Percentiles rank a stretch among this genome's conserved stretches.
These are phyloP conservation scores for Myrmaecium sp. DNA, from an alignment of 2,329 filamentous ascomycete species.

Conservation along the genomic window DNA sequence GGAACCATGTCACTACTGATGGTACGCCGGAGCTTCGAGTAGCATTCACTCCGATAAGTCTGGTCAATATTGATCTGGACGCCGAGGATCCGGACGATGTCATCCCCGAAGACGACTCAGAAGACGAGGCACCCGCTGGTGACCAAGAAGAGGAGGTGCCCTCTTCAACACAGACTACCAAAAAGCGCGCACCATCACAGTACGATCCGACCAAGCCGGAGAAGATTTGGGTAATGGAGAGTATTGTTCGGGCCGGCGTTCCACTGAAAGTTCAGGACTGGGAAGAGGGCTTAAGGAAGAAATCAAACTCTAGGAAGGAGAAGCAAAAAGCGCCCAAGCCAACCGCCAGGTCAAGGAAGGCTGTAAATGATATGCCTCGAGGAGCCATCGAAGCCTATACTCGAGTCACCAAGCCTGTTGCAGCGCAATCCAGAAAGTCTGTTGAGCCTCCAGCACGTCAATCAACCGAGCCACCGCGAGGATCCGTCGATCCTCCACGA, in stretches of 20 bases:
- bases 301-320: slow-evolving; percentile 10
- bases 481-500: background rate
- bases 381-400: slow-evolving; percentile 14
- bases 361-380: slow-evolving; percentile 8
- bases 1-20: slow-evolving; percentile 60
- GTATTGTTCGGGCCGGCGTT: slow-evolving; percentile 45
- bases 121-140: slow-evolving; percentile 5
- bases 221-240: slow-evolving; percentile 51
- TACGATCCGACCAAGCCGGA: slow-evolving; percentile 53
- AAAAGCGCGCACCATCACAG: slow-evolving; percentile 24
- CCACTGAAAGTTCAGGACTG: slow-evolving; percentile 50
- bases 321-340: slow-evolving; percentile 9
- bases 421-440: slow-evolving; percentile 8
- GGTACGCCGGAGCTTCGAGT: slow-evolving; percentile 61
- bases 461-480: background rate
- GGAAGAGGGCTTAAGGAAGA: slow-evolving; percentile 27
- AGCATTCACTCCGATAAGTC: slow-evolving; percentile 55
- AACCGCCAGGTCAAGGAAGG: slow-evolving; percentile 9
- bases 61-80: slow-evolving; percentile 63
- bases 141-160: slow-evolving; percentile 16
- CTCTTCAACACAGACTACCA: slow-evolving; percentile 20
- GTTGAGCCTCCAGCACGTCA: slow-evolving; percentile 9
- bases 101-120: slow-evolving; percentile 11
- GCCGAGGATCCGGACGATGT: slow-evolving; percentile 53
- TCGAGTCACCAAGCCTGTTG: slow-evolving; percentile 19